A percentile compares a stretch with the other conserved stretches of the same genome.
phyloP scores from a whole-genome alignment of 306 rosid genomes.

The Quercus berberidifolia region DNA sequence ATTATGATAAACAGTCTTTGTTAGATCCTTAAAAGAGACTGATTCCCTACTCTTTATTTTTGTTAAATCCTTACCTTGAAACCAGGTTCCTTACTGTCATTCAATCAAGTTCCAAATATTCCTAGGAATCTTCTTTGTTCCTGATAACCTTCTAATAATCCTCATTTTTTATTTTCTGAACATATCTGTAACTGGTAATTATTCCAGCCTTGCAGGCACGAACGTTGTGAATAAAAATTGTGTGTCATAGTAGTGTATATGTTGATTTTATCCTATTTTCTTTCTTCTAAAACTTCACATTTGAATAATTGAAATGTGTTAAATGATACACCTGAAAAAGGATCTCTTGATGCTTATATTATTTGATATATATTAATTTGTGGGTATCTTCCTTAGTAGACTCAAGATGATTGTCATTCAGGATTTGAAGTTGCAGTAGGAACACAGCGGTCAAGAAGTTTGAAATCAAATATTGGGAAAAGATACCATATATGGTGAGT shows the following conservation, averaged over 20 bases:
- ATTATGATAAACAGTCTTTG: not conserved
- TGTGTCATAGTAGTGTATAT: not conserved
- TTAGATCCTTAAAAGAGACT: not conserved
- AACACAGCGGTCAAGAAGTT: not conserved
- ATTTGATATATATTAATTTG: not conserved
- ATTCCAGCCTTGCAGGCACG: not conserved
- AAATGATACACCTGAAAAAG: not conserved
- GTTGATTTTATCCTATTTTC: not conserved
- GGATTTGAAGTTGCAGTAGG: not conserved
- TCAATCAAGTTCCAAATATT: constrained; percentile 5
- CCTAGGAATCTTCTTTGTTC: constrained; percentile 16
- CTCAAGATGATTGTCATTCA: not conserved
- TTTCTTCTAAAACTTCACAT: not conserved
- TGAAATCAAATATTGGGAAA: not conserved
- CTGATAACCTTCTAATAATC: not conserved
- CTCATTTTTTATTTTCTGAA: not conserved
- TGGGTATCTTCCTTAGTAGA: not conserved
- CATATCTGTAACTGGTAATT: not conserved
- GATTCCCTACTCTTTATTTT: not conserved
- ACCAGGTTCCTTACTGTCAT: not conserved
- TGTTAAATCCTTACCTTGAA: not conserved
- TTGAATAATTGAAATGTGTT: constrained; percentile 1
- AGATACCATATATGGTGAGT: not conserved
- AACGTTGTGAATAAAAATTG: not conserved
- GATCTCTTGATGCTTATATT: not conserved